phyloP scores from a whole-genome alignment of 1,284 basidiomycete genomes.

The Cutaneotrichosporon sp. region DNA sequence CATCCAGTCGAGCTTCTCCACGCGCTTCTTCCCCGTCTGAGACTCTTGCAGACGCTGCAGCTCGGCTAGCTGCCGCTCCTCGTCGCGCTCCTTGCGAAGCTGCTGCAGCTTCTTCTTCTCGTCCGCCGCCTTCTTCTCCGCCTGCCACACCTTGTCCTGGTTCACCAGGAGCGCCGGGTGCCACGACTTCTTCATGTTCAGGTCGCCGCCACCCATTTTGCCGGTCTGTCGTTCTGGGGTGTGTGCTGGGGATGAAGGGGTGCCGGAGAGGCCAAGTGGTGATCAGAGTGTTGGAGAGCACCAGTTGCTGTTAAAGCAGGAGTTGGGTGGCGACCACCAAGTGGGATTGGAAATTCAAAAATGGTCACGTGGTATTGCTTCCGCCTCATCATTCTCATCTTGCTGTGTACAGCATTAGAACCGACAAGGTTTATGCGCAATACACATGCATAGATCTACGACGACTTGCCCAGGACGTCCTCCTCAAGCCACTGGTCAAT shows the following conservation, averaged over 20 bases:
- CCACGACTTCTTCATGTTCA: slow-evolving; percentile 84
- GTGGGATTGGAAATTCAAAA: no score
- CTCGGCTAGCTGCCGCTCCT: slow-evolving; percentile 93
- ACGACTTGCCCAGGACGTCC: slow-evolving; percentile 16
- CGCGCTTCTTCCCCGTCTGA: slow-evolving; percentile 86
- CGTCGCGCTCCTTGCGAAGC: slow-evolving; percentile 92
- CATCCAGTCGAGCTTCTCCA: slow-evolving; percentile 98
- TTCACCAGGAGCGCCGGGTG: slow-evolving; percentile 93
- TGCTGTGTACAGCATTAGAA: no score
- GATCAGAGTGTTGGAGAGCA: no score
- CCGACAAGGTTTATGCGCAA: no score
- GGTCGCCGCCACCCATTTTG: slow-evolving; percentile 84
- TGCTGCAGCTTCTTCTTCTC: slow-evolving; percentile 98
- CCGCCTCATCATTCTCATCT: no score
- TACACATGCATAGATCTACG: not conserved
- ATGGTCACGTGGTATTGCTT: no score
- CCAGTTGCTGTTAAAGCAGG: no score
- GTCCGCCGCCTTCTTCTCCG: slow-evolving; percentile 93
- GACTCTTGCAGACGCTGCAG: slow-evolving; percentile 89
- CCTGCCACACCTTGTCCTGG: slow-evolving; percentile 98
- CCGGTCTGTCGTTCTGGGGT: not conserved
- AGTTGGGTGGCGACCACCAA: no score
- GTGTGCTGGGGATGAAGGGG: not conserved
- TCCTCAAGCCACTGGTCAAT: slow-evolving; percentile 57
- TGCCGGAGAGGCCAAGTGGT: no score